These are phyloP conservation scores for Gossypium rotundifolium DNA, from an alignment of 345 rosid genomes.

Conservation along the genomic window DNA sequence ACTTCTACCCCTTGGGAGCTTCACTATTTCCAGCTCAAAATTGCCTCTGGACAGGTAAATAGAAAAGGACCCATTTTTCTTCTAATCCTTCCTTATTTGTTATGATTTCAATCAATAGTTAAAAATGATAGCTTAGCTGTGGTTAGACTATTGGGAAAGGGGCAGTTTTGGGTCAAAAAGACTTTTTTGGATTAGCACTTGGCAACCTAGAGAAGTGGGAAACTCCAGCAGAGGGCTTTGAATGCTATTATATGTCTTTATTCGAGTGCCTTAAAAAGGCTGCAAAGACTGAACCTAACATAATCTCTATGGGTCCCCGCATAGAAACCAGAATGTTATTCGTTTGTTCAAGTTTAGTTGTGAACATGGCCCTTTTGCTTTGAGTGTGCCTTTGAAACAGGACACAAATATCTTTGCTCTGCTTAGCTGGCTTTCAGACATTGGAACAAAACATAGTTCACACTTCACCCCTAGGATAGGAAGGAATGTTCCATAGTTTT, in stretches of 20 bases:
- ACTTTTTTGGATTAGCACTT: not conserved
- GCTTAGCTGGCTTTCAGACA: not conserved
- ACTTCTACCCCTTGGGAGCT: conserved; percentile 69
- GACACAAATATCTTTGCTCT: not conserved
- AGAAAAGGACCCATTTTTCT: not conserved
- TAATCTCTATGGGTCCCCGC: not conserved
- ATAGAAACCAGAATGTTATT: not conserved
- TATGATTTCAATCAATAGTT: not conserved
- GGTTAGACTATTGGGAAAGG: not conserved
- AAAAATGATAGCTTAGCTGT: conserved; percentile 7
- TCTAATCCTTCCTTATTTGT: not conserved
- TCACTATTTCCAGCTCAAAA: conserved; percentile 62
- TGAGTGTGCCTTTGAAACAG: not conserved
- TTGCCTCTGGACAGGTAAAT: conserved; percentile 79
- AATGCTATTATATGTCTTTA: conserved; percentile 14
- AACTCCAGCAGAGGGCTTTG: not conserved
- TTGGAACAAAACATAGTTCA: not conserved
- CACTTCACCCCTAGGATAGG: not conserved
- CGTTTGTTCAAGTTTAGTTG: not conserved
- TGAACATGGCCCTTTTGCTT: not conserved
- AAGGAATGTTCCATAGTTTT: not conserved
- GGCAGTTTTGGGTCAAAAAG: not conserved
- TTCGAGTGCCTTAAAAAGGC: conserved; percentile 21
- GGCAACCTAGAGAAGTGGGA: conserved; percentile 15
- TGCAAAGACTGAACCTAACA: conserved; percentile 9